Evolutionary conservation across 345 rosid species (phyloP).

Genomic region (Cardamine occulta): DNA sequence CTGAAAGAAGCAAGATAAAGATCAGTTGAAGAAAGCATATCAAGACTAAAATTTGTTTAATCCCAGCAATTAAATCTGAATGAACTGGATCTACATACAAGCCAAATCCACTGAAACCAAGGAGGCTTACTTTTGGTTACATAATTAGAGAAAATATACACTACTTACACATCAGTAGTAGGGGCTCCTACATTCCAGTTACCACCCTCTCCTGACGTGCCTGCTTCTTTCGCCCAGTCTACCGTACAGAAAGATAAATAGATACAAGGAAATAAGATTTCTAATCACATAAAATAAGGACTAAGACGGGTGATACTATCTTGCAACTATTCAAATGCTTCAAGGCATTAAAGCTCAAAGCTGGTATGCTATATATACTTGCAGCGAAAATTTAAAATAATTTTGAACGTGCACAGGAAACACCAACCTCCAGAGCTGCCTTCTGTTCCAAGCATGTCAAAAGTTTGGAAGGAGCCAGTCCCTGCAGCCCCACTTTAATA

Average conservation of each 20-base stretch:
- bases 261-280: constrained; percentile 4
- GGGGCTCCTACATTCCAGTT: constrained; percentile 64
- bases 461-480: constrained; percentile 60
- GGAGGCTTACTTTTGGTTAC: background rate
- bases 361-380: background rate
- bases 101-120: background rate
- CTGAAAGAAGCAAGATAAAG: constrained; percentile 6
- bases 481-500: constrained; percentile 65
- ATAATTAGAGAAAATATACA: background rate
- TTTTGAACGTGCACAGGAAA: constrained; percentile 7
- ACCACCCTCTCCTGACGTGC: constrained; percentile 64
- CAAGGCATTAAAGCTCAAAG: constrained; percentile 17
- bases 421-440: constrained; percentile 71
- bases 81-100: background rate
- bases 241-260: constrained; percentile 21
- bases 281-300: constrained; percentile 9
- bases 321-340: constrained; percentile 9
- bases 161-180: constrained; percentile 61
- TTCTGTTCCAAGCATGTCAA: constrained; percentile 70
- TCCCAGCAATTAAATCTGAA: background rate
- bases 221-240: constrained; percentile 73
- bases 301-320: background rate
- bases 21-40: constrained; percentile 13
- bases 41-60: background rate
- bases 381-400: constrained; percentile 7